These are phyloP conservation scores for Nakazawaea ishiwadae DNA, from an alignment of 805 yeast genomes.

Conservation along the genomic window DNA sequence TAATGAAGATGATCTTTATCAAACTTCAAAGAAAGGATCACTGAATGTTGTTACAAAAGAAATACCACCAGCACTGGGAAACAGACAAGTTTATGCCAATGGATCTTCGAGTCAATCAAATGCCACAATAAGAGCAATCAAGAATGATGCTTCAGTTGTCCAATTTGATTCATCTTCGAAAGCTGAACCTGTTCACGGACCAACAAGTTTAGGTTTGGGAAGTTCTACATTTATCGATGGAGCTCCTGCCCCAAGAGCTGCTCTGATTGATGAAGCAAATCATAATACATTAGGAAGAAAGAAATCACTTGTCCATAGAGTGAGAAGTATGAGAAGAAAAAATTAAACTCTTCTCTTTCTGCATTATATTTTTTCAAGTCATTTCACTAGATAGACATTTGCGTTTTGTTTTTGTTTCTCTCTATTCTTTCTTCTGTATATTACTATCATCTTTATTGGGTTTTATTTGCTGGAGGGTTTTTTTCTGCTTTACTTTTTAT, in stretches of 20 bases:
- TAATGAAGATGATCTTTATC: conserved; percentile 15
- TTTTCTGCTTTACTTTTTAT: too few relatives aligned
- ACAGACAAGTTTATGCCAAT: background rate
- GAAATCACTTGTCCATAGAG: conserved; percentile 73
- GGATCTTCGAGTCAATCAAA: conserved; percentile 15
- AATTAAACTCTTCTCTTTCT: background rate
- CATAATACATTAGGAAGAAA: conserved; percentile 64
- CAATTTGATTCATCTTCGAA: conserved; percentile 69
- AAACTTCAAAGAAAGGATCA: background rate
- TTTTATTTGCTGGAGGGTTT: too few relatives aligned
- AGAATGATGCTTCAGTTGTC: conserved; percentile 46
- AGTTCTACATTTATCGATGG: conserved; percentile 92
- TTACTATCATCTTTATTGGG: too few relatives aligned
- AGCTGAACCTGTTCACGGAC: conserved; percentile 78
- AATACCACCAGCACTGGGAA: background rate
- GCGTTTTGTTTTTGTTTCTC: background rate
- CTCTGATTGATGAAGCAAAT: conserved; percentile 32
- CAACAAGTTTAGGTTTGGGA: conserved; percentile 83
- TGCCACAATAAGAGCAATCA: conserved; percentile 33
- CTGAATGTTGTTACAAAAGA: background rate
- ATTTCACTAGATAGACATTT: background rate
- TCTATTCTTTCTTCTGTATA: too few relatives aligned
- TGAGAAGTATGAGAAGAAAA: conserved; percentile 25
- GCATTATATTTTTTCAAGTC: background rate
- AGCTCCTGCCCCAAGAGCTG: conserved; percentile 73